Conservation (phyloP, 192 early-diverging fungal genomes). For the Endogone sp. region DNA sequence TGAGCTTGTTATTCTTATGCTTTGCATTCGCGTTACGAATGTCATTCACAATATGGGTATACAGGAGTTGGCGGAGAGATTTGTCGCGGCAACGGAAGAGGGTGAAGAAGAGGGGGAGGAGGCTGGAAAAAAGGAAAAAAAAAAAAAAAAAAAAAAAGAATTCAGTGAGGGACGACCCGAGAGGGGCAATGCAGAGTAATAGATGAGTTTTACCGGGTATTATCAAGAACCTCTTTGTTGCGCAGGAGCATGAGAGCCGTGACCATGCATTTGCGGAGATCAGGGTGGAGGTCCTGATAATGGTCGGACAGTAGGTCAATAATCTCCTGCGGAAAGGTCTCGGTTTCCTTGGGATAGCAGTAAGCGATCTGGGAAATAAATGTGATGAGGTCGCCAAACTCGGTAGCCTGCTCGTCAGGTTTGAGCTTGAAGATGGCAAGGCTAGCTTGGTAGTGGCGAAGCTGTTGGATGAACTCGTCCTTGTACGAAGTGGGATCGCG, state of each 20-base stretch:
- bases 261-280: slow-evolving; percentile 83
- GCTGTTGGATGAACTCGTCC: slow-evolving; percentile 93
- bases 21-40: slow-evolving; percentile 92
- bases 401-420: slow-evolving; percentile 72
- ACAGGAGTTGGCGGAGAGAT: slow-evolving; percentile 80
- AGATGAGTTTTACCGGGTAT: slow-evolving; percentile 50
- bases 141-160: neutral
- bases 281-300: slow-evolving; percentile 76
- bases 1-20: slow-evolving; percentile 95
- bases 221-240: slow-evolving; percentile 76
- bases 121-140: slow-evolving; percentile 18
- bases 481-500: slow-evolving; percentile 90
- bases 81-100: slow-evolving; percentile 96
- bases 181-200: too few species aligned
- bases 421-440: slow-evolving; percentile 87
- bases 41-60: slow-evolving; percentile 93
- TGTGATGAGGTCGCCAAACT: slow-evolving; percentile 85
- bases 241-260: slow-evolving; percentile 84
- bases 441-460: slow-evolving; percentile 85
- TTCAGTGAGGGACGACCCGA: too few species aligned
- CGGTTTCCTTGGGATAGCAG: slow-evolving; percentile 85
- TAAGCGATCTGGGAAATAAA: slow-evolving; percentile 86
- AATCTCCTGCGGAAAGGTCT: slow-evolving; percentile 77
- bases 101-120: slow-evolving; percentile 92
- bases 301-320: slow-evolving; percentile 80